Base-by-base conservation (phyloP, 176 grass and related monocot genomes). In the Canna indica region DNA sequence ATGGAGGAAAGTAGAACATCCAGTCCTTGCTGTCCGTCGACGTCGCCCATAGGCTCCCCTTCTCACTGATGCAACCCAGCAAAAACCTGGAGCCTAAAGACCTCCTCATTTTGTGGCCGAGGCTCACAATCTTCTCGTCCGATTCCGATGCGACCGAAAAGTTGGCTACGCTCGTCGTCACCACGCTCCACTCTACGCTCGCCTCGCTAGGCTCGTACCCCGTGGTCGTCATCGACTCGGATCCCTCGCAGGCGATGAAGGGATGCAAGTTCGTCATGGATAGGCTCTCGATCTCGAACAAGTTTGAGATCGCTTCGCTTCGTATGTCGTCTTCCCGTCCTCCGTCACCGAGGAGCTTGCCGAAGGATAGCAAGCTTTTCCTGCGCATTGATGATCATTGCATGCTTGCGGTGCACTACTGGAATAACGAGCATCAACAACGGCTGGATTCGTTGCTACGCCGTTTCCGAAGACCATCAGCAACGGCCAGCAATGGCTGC, bases 201-300 rank as follows among this genome's bases (percentile, higher is more conserved):
- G 82, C 84, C 75, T 99, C 86, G 73, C 94, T 90, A 0, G 89
- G 89, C 75, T 97, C 93, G 79, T 92, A 85, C 1, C 47, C 65
- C 10, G n/a, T 39, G 2, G 62, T 36, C 16, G 61, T 13, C 5
- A 4, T n/a, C 32, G 68, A 75, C 34, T 80, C 77, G 27, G 38
- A 70, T n/a, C 42, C 70, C 11, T 67, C 59, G 15, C 26, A 33
- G 14, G 50, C 38, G 29, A 73, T 59, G 46, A 81, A 84, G 27
- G 75, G 71, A 31, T 82, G 69, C 16, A 85, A 83, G 5, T 79
- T 84, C 67, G 87, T 82, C 48, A n/a, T n/a, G n/a, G 82, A 87
- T 46, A 90, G 56, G 73, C 86, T 90, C 81, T 85, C 90, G 71
- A 99, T 92, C 85, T 99, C 94, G 78, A 99, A 99, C 86, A 99